Evolutionary conservation across 495 filamentous ascomycete species (phyloP), one percentile per base, ranked within the genome.

Genomic region (Aspergillus mulundensis): DNA sequence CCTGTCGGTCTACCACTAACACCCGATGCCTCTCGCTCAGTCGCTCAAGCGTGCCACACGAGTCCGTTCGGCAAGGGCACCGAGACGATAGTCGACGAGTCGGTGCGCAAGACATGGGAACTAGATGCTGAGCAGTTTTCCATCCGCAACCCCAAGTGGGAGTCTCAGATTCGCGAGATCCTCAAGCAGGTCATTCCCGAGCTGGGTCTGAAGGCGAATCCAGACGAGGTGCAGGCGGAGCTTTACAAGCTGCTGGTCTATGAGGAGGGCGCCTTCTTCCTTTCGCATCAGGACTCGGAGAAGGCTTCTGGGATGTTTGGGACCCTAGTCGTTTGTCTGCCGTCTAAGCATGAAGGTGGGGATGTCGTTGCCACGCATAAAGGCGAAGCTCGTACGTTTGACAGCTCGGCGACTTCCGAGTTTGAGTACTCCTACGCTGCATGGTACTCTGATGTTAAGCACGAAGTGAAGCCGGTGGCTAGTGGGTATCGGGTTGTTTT

Each of bases 181-280:
- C 18, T 54, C 21, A 20, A 34, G 23, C 14, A 56, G 10, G 68
- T 66, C 0, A 58, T 59, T 16, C 25, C 50, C 5, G 56, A 68
- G 4, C 64, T 81, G 16, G 72, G 72, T 4, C 63, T 79, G 44
- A 23, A 45, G 14, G 47, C 58, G 19, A 48, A 60, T 19, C 48
- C 55, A 5, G 19, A 40, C 1, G 67, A 63, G 8, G 53, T 64
- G 36, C 56, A 50, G 2, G 78, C 75, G 4, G 68, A 82, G 54
- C 64, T 77, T 1, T 76, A 84, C 68, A 85, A 84, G 59, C 59
- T 84, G 60, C 63, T 83, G 12, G 53, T 85, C 5, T 84, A 85
- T 63, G 80, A 81, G 52, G 56, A 77, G 52, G 81, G 79, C 0
- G 77, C 79, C 1, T 71, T 80, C 54, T 83, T 82, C 62, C 77